Percentiles rank a stretch among this genome's conserved stretches.
These are phyloP conservation scores for Adansonia madagascariensis DNA, from an alignment of 441 rosid genomes.

Conservation along the genomic window DNA sequence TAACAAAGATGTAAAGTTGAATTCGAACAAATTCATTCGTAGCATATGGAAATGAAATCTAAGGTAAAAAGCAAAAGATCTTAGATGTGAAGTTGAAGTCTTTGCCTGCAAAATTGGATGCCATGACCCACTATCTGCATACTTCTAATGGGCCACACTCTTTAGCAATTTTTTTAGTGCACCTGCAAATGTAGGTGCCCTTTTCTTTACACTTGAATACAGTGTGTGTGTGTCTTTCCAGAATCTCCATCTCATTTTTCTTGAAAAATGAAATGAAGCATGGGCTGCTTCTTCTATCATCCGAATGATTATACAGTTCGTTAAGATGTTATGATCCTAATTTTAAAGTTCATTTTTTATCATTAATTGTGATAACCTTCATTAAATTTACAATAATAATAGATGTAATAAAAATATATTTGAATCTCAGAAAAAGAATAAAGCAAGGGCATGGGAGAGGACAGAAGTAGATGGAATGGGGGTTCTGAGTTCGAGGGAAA, in stretches of 20 bases:
- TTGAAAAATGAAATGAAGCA: slow-evolving; percentile 3
- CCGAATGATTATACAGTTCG: slow-evolving; percentile 5
- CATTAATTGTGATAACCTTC: too few species aligned
- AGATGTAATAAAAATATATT: too few species aligned
- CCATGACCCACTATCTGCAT: slow-evolving; percentile 22
- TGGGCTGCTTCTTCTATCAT: slow-evolving; percentile 23
- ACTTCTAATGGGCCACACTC: slow-evolving; percentile 16
- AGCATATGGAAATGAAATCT: slow-evolving; percentile 31
- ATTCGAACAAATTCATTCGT: slow-evolving; percentile 21
- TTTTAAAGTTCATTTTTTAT: too few species aligned
- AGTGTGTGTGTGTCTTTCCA: neutral
- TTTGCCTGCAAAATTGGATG: slow-evolving; percentile 31
- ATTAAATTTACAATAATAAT: too few species aligned
- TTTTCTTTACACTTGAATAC: slow-evolving; percentile 11
- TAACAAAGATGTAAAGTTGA: slow-evolving; percentile 14
- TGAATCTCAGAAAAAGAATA: neutral
- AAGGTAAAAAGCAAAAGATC: slow-evolving; percentile 24
- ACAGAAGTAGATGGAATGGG: slow-evolving; percentile 17
- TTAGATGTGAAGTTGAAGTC: slow-evolving; percentile 36
- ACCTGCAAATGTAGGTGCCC: neutral
- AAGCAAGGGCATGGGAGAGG: slow-evolving; percentile 14
- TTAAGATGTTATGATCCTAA: too few species aligned
- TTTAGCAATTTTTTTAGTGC: slow-evolving; percentile 15
- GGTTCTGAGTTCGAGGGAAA: neutral
- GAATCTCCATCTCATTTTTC: slow-evolving; percentile 3